phyloP scores from a whole-genome alignment of 441 rosid genomes.

The Populus trichocarpa region DNA sequence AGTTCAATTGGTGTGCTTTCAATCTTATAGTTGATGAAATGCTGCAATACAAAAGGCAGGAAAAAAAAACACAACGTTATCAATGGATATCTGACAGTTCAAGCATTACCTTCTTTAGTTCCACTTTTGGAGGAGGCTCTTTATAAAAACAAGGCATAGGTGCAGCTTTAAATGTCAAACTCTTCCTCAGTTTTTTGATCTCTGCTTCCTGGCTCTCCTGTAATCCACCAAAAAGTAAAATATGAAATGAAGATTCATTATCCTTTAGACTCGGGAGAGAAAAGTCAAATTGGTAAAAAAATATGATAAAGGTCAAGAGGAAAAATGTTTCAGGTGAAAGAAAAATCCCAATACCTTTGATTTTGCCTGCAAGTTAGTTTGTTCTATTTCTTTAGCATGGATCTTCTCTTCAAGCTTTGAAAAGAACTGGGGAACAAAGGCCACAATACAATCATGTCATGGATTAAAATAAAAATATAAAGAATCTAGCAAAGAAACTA shows the following conservation, averaged over 20 bases:
- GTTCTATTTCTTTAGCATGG: conserved; percentile 81
- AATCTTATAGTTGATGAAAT: neutral
- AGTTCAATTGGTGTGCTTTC: conserved; percentile 1
- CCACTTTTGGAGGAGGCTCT: conserved; percentile 87
- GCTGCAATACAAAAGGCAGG: neutral
- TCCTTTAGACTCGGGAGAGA: neutral
- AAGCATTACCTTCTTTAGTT: conserved; percentile 72
- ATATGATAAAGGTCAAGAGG: neutral
- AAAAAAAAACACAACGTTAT: neutral
- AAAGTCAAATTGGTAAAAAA: neutral
- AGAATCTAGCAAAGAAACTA: neutral
- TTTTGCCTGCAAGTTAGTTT: conserved; percentile 68
- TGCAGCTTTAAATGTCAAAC: conserved; percentile 89
- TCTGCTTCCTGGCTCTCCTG: conserved; percentile 98
- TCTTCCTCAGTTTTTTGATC: conserved; percentile 83
- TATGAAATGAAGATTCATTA: conserved; percentile 1
- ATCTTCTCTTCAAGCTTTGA: conserved; percentile 92
- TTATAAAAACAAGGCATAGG: conserved; percentile 98
- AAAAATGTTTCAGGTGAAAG: neutral
- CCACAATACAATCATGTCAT: neutral
- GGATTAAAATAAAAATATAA: neutral
- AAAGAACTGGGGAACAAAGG: conserved; percentile 54
- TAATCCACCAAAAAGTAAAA: neutral
- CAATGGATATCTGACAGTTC: neutral
- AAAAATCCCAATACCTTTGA: conserved; percentile 58